Evolutionary conservation across 345 rosid species (phyloP).

Genomic region (Ceriops zippeliana): DNA sequence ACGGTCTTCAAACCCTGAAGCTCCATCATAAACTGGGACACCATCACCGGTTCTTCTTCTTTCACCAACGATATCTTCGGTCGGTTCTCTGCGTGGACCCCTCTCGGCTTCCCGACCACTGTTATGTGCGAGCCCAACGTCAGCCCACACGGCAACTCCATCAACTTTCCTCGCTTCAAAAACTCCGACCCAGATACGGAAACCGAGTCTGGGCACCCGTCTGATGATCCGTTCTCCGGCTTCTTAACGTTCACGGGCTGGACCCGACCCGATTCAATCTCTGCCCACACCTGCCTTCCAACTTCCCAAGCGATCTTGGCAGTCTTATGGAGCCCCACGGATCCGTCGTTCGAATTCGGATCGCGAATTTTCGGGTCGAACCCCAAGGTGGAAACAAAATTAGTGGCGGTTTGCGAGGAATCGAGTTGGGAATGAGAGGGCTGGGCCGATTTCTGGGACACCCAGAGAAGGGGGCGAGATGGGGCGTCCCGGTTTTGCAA

Average conservation of each 20-base stretch:
- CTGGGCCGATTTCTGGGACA: slow-evolving; percentile 34
- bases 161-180: slow-evolving; percentile 36
- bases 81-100: slow-evolving; percentile 52
- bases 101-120: slow-evolving; percentile 77
- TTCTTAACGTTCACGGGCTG: slow-evolving; percentile 7
- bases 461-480: slow-evolving; percentile 48
- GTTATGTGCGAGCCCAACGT: slow-evolving; percentile 83
- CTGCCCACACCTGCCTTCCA: slow-evolving; percentile 69
- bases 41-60: slow-evolving; percentile 46
- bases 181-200: slow-evolving; percentile 59
- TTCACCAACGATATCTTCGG: slow-evolving; percentile 49
- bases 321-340: slow-evolving; percentile 65
- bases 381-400: slow-evolving; percentile 49
- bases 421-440: slow-evolving; percentile 23
- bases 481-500: slow-evolving; percentile 44
- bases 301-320: slow-evolving; percentile 72
- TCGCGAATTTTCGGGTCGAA: slow-evolving; percentile 56
- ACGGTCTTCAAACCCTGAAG: slow-evolving; percentile 78
- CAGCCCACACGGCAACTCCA: slow-evolving; percentile 84
- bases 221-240: slow-evolving; percentile 31
- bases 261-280: slow-evolving; percentile 48
- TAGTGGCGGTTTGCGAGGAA: slow-evolving; percentile 1
- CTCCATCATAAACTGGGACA: slow-evolving; percentile 86
- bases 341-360: slow-evolving; percentile 50
- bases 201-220: slow-evolving; percentile 64